These are phyloP conservation scores for Rhododendron ferrugineum DNA, from an alignment of 148 eudicot genomes.

Conservation along the genomic window DNA sequence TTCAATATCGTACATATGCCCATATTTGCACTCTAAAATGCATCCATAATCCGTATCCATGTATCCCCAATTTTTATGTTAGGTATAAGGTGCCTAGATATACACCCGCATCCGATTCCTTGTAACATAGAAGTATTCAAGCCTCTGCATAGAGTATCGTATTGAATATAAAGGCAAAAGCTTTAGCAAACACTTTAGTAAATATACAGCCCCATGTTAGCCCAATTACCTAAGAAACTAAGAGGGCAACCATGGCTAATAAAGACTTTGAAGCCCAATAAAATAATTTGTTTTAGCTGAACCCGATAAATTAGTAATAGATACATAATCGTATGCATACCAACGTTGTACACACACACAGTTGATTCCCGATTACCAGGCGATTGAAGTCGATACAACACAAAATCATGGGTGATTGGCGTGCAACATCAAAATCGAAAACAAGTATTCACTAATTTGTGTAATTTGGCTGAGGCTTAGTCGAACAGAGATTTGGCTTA, in stretches of 20 bases:
- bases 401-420: not conserved
- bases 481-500: not conserved
- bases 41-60: not conserved
- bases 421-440: not conserved
- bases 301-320: not conserved
- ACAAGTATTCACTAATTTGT: not conserved
- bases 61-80: not conserved
- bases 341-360: not conserved
- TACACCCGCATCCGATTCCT: not conserved
- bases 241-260: not conserved
- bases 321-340: not conserved
- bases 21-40: not conserved
- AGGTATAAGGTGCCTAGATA: not conserved
- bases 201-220: not conserved
- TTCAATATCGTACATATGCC: not conserved
- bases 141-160: not conserved
- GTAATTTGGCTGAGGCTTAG: not conserved
- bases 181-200: not conserved
- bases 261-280: not conserved
- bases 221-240: not conserved
- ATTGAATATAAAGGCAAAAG: not conserved
- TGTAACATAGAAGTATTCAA: not conserved
- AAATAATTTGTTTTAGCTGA: not conserved
- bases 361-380: not conserved
- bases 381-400: not conserved